phyloP scores from a whole-genome alignment of 345 rosid species.

The Gossypium raimondii region DNA sequence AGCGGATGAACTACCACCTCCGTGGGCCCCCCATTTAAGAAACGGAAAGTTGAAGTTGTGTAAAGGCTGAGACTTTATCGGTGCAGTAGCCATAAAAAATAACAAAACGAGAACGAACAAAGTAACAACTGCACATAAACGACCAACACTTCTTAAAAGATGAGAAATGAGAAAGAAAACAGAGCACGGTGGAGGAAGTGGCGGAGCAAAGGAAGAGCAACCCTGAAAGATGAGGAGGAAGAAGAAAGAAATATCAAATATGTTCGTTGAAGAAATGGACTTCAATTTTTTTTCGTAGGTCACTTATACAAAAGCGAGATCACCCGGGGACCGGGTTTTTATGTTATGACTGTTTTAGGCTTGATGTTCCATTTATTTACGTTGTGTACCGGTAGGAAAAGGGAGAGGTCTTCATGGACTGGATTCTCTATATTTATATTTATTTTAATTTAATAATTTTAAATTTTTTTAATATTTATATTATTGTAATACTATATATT shows the following conservation, averaged over 20 bases:
- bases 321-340: neutral
- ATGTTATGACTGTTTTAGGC: neutral
- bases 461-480: too few species aligned
- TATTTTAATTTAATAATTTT: too few species aligned
- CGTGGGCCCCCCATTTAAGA: conserved; percentile 50
- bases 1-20: conserved; percentile 9
- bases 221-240: neutral
- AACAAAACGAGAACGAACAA: neutral
- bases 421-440: too few species aligned
- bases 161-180: neutral
- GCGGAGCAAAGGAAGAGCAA: conserved; percentile 1
- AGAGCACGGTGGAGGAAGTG: neutral
- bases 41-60: conserved; percentile 64
- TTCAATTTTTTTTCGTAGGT: conserved; percentile 1
- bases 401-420: too few species aligned
- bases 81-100: conserved; percentile 47
- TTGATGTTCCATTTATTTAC: neutral
- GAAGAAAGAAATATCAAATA: conserved; percentile 2
- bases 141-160: neutral
- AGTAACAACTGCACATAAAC: neutral
- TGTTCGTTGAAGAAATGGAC: neutral
- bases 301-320: conserved; percentile 14
- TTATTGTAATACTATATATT: too few species aligned
- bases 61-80: conserved; percentile 68
- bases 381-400: neutral